Evolutionary conservation across 257 asterid species (phyloP).

Genomic region (Euphrasia confusa): DNA sequence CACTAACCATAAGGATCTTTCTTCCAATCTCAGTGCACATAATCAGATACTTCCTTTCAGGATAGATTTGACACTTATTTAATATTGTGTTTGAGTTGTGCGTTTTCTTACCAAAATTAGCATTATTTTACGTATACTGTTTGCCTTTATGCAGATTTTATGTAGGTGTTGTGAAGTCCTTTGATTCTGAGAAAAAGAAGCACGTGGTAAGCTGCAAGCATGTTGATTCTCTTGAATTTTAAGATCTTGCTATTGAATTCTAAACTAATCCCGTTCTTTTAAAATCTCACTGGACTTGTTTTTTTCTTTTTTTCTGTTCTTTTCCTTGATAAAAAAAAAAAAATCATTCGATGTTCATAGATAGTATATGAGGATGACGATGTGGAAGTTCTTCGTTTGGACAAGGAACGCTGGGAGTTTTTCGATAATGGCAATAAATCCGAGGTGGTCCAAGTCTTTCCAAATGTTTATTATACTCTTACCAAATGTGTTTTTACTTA

Average conservation of each 20-base stretch:
- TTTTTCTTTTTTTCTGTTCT: neutral
- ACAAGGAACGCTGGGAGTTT: conserved; percentile 45
- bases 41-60: neutral
- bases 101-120: conserved; percentile 18
- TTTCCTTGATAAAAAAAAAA: neutral
- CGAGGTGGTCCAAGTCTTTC: conserved; percentile 33
- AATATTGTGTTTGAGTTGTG: conserved; percentile 1
- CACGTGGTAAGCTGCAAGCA: conserved; percentile 67
- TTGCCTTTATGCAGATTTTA: conserved; percentile 59
- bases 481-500: neutral
- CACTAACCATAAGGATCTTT: conserved; percentile 10
- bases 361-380: conserved; percentile 49
- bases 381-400: conserved; percentile 50
- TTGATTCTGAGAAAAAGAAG: conserved; percentile 72
- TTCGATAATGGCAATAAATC: conserved; percentile 29
- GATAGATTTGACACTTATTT: conserved; percentile 1
- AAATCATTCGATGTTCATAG: conserved; percentile 16
- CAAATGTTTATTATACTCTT: conserved; percentile 9
- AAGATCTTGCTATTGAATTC: conserved; percentile 12
- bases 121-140: conserved; percentile 8
- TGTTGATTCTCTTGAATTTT: conserved; percentile 22
- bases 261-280: neutral
- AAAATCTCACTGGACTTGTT: conserved; percentile 3
- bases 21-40: conserved; percentile 10
- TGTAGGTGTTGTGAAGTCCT: conserved; percentile 86